A percentile compares a stretch with the other conserved stretches of the same genome.
Evolutionary conservation across 495 filamentous ascomycete species (phyloP).

Genomic region (Penicillium soppii): DNA sequence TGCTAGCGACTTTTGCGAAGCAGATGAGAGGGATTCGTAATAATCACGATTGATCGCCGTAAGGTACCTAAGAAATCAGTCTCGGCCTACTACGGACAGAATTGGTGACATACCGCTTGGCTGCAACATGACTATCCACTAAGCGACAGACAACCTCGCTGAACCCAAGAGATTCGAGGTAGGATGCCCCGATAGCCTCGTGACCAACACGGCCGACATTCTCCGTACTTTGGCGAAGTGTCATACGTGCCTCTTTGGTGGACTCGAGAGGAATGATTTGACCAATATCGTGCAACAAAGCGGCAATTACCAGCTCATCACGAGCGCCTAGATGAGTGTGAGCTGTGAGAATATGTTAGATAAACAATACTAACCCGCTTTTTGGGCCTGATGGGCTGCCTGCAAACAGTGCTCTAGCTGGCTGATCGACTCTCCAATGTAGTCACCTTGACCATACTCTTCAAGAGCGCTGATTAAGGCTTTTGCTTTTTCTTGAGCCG

Average conservation of each 20-base stretch:
- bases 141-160: slow-evolving; percentile 35
- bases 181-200: slow-evolving; percentile 41
- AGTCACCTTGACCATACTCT: slow-evolving; percentile 32
- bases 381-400: slow-evolving; percentile 35
- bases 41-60: slow-evolving; percentile 39
- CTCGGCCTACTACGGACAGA: not conserved
- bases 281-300: slow-evolving; percentile 46
- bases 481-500: slow-evolving; percentile 14
- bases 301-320: slow-evolving; percentile 40
- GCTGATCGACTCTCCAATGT: slow-evolving; percentile 45
- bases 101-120: slow-evolving; percentile 37
- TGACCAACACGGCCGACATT: slow-evolving; percentile 45
- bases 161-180: slow-evolving; percentile 39
- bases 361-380: slow-evolving; percentile 12
- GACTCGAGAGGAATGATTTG: slow-evolving; percentile 37
- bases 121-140: slow-evolving; percentile 44
- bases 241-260: slow-evolving; percentile 32
- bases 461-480: slow-evolving; percentile 27
- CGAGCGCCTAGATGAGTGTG: slow-evolving; percentile 17
- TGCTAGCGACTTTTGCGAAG: slow-evolving; percentile 37
- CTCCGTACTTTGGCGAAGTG: slow-evolving; percentile 18
- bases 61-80: slow-evolving; percentile 26
- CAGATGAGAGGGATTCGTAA: slow-evolving; percentile 35
- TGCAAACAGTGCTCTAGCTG: slow-evolving; percentile 49
- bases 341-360: not conserved